These are phyloP conservation scores for Lactifluus subvellereus DNA, from an alignment of 768 basidiomycete species.

Conservation along the genomic window DNA sequence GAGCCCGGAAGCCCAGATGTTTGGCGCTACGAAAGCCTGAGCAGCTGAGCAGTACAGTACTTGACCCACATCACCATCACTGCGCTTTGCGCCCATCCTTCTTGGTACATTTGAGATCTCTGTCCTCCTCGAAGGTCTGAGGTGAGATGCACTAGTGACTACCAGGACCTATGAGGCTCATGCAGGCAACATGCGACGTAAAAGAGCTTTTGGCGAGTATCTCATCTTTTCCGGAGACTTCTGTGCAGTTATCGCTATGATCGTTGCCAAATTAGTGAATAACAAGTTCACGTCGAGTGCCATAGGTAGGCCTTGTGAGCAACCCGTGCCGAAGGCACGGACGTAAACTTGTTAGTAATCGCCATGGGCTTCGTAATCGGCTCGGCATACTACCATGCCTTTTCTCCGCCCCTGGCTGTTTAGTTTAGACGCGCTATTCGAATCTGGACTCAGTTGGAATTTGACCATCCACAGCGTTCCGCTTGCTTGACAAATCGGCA, in stretches of 20 bases:
- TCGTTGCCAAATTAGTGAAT: not conserved
- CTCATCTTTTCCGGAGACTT: no score
- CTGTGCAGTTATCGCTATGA: not conserved
- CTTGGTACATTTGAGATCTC: not conserved
- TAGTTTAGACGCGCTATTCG: not conserved
- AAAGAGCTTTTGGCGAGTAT: not conserved
- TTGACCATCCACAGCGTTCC: not conserved
- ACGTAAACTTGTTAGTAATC: no score
- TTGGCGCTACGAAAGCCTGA: not conserved
- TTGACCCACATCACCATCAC: not conserved
- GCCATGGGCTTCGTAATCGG: conserved; percentile 7
- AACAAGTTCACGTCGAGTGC: no score
- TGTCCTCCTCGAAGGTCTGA: no score
- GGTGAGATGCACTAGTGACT: no score
- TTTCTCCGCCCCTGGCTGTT: not conserved
- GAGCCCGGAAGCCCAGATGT: not conserved
- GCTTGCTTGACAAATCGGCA: conserved; percentile 5
- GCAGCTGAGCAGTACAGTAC: no score
- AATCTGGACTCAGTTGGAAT: not conserved
- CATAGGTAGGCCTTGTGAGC: no score
- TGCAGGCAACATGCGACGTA: not conserved
- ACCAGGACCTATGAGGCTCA: no score
- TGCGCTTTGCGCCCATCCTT: not conserved
- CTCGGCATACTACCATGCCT: conserved; percentile 3
- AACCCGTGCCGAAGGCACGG: no score